phyloP scores from a whole-genome alignment of 2,329 filamentous ascomycete species.

The Thielaviopsis ethacetica region DNA sequence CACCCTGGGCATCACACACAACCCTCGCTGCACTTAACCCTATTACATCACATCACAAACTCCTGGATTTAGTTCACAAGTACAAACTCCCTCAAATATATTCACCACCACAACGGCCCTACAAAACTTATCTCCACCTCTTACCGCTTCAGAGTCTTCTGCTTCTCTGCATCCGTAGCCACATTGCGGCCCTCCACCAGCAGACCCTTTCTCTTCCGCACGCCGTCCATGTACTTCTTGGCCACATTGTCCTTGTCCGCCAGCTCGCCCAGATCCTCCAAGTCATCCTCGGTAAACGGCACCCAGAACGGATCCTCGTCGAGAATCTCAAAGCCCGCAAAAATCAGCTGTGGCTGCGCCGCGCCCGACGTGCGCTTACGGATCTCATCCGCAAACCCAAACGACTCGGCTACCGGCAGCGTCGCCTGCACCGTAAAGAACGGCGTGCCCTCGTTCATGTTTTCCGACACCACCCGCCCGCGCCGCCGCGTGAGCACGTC shows the following conservation, averaged over 20 bases:
- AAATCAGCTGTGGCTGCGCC: constrained; percentile 83
- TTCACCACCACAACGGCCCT: too few species aligned
- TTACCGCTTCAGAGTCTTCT: constrained; percentile 50
- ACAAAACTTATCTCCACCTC: background rate
- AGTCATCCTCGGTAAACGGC: constrained; percentile 84
- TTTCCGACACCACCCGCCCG: constrained; percentile 76
- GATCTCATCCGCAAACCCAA: constrained; percentile 94
- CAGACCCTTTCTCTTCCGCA: constrained; percentile 74
- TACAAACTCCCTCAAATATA: too few species aligned
- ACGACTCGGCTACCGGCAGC: constrained; percentile 84
- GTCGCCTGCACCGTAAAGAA: constrained; percentile 89
- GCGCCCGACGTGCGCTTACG: constrained; percentile 82
- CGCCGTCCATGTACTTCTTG: constrained; percentile 86
- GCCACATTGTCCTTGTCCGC: constrained; percentile 92
- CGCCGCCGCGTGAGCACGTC: constrained; percentile 91
- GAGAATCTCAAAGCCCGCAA: constrained; percentile 79
- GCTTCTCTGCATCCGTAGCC: constrained; percentile 85
- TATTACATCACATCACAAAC: background rate
- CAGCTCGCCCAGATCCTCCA: constrained; percentile 89
- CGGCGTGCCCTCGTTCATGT: constrained; percentile 84
- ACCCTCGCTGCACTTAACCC: too few species aligned
- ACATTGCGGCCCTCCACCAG: constrained; percentile 63
- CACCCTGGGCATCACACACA: too few species aligned
- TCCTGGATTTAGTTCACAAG: background rate
- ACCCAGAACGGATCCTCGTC: constrained; percentile 98